These are phyloP conservation scores for Diplogelasinospora grovesii DNA, from an alignment of 495 filamentous ascomycete species.

Conservation along the genomic window DNA sequence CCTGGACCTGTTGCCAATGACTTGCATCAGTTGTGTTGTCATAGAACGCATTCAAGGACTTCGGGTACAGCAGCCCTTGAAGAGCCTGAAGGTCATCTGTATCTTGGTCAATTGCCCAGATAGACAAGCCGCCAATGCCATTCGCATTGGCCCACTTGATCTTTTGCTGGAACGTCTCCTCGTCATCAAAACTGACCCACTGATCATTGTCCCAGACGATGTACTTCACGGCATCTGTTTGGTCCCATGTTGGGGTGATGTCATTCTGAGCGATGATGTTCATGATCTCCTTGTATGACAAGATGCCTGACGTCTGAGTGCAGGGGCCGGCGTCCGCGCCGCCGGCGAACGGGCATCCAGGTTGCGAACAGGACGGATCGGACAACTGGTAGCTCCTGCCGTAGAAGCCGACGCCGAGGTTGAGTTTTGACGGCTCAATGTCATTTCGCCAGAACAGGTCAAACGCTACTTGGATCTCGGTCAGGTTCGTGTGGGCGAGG, in stretches of 20 bases:
- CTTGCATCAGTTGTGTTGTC: no score
- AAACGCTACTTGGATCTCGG: slow-evolving; percentile 44
- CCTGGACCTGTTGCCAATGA: no score
- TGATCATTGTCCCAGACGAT: slow-evolving; percentile 32
- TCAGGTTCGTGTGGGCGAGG: slow-evolving; percentile 48
- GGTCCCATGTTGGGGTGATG: slow-evolving; percentile 13
- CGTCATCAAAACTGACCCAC: slow-evolving; percentile 45
- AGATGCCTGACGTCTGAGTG: slow-evolving; percentile 24
- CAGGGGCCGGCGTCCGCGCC: slow-evolving; percentile 27
- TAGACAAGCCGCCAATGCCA: slow-evolving; percentile 24
- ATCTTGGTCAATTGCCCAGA: slow-evolving; percentile 33
- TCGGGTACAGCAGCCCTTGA: not conserved
- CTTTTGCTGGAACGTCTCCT: slow-evolving; percentile 36
- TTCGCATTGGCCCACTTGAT: slow-evolving; percentile 28
- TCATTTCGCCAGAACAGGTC: slow-evolving; percentile 48
- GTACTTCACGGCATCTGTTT: slow-evolving; percentile 32
- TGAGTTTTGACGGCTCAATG: slow-evolving; percentile 35
- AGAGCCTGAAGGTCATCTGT: slow-evolving; percentile 9
- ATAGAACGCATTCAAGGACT: not conserved
- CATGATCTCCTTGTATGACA: slow-evolving; percentile 36
- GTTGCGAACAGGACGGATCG: slow-evolving; percentile 13
- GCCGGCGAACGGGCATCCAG: slow-evolving; percentile 26
- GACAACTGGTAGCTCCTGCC: slow-evolving; percentile 33
- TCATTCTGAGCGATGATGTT: slow-evolving; percentile 20
- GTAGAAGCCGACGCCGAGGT: slow-evolving; percentile 49